A percentile compares a stretch with the other conserved stretches of the same genome.
phyloP scores from a whole-genome alignment of 2,329 filamentous ascomycete genomes.

The Hypoxylon sp. region DNA sequence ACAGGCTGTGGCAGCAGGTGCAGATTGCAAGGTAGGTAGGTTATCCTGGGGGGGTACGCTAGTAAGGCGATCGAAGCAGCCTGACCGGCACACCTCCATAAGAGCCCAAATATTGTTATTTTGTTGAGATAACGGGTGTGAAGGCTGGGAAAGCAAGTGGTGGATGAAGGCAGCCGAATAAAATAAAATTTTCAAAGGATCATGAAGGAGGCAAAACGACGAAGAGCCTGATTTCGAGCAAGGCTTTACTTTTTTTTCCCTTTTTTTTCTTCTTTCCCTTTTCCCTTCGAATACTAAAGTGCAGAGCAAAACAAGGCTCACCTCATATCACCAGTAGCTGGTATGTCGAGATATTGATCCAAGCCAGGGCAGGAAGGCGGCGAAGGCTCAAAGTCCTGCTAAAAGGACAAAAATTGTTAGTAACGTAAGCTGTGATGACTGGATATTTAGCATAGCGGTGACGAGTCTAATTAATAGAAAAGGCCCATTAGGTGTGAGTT shows the following conservation, averaged over 20 bases:
- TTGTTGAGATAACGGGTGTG: slow-evolving; percentile 15
- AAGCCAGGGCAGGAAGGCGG: slow-evolving; percentile 64
- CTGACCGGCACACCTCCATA: slow-evolving; percentile 45
- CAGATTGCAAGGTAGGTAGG: slow-evolving; percentile 45
- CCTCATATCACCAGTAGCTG: slow-evolving; percentile 69
- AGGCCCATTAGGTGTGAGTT: slow-evolving; percentile 43
- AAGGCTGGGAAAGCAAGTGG: slow-evolving; percentile 27
- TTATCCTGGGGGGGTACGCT: slow-evolving; percentile 42
- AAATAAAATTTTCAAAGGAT: slow-evolving; percentile 19
- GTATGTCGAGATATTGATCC: slow-evolving; percentile 67
- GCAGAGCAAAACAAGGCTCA: slow-evolving; percentile 56
- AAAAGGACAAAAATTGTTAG: slow-evolving; percentile 55
- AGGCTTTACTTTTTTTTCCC: neutral
- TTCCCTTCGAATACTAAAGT: slow-evolving; percentile 4
- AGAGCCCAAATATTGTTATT: slow-evolving; percentile 25
- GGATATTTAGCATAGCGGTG: slow-evolving; percentile 40
- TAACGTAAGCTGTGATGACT: slow-evolving; percentile 46
- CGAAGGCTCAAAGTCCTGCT: slow-evolving; percentile 71
- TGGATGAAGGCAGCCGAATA: slow-evolving; percentile 19
- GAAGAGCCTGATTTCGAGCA: neutral
- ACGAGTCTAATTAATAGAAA: slow-evolving; percentile 42
- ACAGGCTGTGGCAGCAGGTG: slow-evolving; percentile 47
- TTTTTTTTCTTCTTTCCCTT: neutral
- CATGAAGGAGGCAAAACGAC: neutral
- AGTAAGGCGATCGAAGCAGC: slow-evolving; percentile 48